phyloP scores from a whole-genome alignment of 495 filamentous ascomycete genomes.

The Penicillium silybi region DNA sequence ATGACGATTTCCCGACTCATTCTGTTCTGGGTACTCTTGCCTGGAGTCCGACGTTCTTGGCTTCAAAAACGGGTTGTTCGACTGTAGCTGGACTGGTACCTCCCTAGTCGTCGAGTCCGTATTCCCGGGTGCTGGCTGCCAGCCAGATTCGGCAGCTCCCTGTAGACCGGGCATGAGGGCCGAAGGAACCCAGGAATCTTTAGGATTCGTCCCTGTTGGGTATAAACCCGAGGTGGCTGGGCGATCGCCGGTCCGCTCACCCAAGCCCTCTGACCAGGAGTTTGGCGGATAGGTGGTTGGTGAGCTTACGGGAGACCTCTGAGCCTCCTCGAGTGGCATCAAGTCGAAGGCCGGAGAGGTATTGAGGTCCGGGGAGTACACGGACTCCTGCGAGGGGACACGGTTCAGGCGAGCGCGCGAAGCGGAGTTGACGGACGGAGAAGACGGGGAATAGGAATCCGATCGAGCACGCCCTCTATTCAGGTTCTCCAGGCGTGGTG shows the following conservation, averaged over 20 bases:
- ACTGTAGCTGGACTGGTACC: constrained; percentile 33
- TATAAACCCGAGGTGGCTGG: constrained; percentile 12
- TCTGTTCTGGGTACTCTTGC: constrained; percentile 20
- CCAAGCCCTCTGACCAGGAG: constrained; percentile 34
- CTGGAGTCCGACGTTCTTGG: constrained; percentile 16
- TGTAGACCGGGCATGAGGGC: constrained; percentile 26
- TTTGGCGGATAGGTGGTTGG: constrained; percentile 27
- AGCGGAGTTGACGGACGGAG: constrained; percentile 30
- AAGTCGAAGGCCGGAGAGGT: constrained; percentile 43
- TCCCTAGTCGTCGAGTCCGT: constrained; percentile 21
- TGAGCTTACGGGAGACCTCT: constrained; percentile 37
- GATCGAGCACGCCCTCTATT: constrained; percentile 31
- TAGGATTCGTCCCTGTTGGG: constrained; percentile 6
- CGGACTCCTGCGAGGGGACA: constrained; percentile 32
- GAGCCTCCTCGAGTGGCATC: constrained; percentile 44
- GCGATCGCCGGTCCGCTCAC: constrained; percentile 12
- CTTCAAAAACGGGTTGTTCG: constrained; percentile 45
- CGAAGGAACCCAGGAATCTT: constrained; percentile 18
- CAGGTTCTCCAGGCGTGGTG: constrained; percentile 39
- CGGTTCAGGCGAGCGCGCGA: constrained; percentile 30
- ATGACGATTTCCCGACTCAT: constrained; percentile 21
- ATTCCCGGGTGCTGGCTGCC: constrained; percentile 10
- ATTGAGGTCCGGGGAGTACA: constrained; percentile 43
- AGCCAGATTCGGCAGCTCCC: constrained; percentile 23
- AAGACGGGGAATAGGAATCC: constrained; percentile 22